Evolutionary conservation across 2,329 filamentous ascomycete species (phyloP), one percentile per base, ranked within the genome.

Genomic region (Gnomoniopsis smithogilvyi): DNA sequence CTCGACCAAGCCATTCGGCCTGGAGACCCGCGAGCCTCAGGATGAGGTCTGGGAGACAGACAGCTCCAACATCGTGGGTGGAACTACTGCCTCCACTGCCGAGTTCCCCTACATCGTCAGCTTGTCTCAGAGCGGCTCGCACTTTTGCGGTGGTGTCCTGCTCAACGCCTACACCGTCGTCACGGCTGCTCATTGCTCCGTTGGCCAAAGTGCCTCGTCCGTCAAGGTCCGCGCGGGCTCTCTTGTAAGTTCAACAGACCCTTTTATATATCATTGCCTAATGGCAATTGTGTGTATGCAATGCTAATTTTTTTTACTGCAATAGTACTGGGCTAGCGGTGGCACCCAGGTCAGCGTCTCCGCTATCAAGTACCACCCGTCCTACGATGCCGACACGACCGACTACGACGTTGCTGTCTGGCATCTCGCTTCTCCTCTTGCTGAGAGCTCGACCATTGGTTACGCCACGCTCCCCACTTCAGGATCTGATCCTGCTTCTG

Each of bases 81-180:
- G 55, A 15, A 58, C 55, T 41, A 52, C 55, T 14, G 55, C 55
- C 8, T 11, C 49, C 26, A 21, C 62, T 22, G 68, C 67, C 24
- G 70, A 72, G 17, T 71, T 72, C 50, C 70, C 70, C 33, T 72
- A 65, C 67, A 70, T 72, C 21, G 70, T 72, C 53, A 64, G 61
- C 58, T 60, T 72, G 47, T 56, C 61, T 41, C 21, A 41, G 46
- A 48, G 43, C 26, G 55, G 51, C 36, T 54, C 59, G 17, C 64
- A 68, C 47, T 68, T 67, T 63, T 72, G 70, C 38, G 70, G 70
- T 19, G 70, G 70, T 21, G 54, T 64, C 15, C 61, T 72, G 55
- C 24, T 72, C 47, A 69, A 70, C 60, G 65, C 68, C 62, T 64
- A 67, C 60, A 72, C 69, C 19, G 70, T 72, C 56, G 3, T 72